Evolutionary conservation across 148 eudicot genomes (phyloP).

Genomic region (Cornus florida): DNA sequence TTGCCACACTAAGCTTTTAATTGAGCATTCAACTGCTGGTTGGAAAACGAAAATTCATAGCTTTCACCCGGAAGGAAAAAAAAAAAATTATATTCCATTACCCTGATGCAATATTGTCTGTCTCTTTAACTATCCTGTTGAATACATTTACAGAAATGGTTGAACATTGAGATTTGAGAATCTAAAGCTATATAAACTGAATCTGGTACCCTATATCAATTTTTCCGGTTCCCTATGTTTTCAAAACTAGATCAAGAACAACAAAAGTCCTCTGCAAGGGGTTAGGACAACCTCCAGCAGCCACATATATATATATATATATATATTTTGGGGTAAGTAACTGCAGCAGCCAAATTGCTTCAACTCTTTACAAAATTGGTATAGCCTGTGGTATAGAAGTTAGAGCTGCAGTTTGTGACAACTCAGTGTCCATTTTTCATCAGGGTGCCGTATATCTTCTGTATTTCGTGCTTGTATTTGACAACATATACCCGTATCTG

Average conservation of each 20-base stretch:
- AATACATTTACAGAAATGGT: neutral
- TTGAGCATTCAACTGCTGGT: too few relatives aligned
- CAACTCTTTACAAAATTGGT: slow-evolving; percentile 12
- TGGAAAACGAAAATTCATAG: too few relatives aligned
- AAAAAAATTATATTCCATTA: neutral
- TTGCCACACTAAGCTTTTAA: too few relatives aligned
- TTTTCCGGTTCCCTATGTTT: too few relatives aligned
- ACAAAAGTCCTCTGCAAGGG: too few relatives aligned
- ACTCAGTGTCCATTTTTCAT: too few relatives aligned
- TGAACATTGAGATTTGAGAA: neutral
- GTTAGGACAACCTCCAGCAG: too few relatives aligned
- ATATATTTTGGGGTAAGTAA: too few relatives aligned
- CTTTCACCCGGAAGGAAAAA: too few relatives aligned
- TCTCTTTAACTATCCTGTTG: neutral
- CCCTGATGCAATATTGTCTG: neutral
- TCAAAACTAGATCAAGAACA: too few relatives aligned
- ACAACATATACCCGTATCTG: neutral
- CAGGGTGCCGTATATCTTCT: neutral
- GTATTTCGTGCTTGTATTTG: neutral
- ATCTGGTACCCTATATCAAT: neutral
- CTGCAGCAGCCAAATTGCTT: slow-evolving; percentile 10
- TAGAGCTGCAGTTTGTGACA: neutral
- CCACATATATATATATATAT: too few relatives aligned
- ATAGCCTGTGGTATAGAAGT: neutral
- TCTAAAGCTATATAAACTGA: too few relatives aligned